These are phyloP conservation scores for Entophlyctis helioformis DNA, from an alignment of 192 early-diverging fungal species.

Conservation along the genomic window DNA sequence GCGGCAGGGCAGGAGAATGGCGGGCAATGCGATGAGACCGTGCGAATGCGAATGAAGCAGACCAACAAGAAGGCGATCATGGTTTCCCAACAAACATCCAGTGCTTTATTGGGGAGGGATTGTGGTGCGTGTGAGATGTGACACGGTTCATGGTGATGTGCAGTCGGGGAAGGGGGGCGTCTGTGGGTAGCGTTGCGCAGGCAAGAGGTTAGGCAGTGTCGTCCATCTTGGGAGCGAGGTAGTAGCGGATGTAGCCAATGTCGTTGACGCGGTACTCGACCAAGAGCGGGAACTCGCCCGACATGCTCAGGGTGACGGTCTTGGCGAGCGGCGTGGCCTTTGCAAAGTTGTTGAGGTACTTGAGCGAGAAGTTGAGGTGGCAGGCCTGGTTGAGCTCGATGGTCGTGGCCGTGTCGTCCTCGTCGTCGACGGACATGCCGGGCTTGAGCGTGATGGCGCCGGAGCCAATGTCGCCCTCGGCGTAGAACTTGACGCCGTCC, in stretches of 20 bases:
- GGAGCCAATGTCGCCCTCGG: conserved; percentile 76
- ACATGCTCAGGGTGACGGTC: conserved; percentile 68
- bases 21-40: no score
- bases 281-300: conserved; percentile 78
- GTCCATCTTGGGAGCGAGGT: conserved; percentile 72
- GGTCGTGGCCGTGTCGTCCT: conserved; percentile 33
- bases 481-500: conserved; percentile 83
- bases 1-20: no score
- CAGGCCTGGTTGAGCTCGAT: conserved; percentile 76
- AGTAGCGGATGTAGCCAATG: conserved; percentile 80
- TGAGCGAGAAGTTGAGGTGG: conserved; percentile 77
- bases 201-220: conserved; percentile 15
- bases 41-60: no score
- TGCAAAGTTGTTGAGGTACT: conserved; percentile 88
- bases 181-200: no score
- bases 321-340: conserved; percentile 82
- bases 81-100: no score
- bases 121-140: no score
- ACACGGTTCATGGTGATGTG: no score
- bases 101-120: no score
- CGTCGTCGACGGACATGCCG: conserved; percentile 60
- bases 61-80: no score
- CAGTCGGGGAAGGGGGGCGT: no score
- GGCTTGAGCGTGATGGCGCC: conserved; percentile 73
- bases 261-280: conserved; percentile 89